Percentiles rank a stretch among this genome's conserved stretches.
phyloP scores from a whole-genome alignment of 2,329 filamentous ascomycete species.

The Diplodia sapinea region DNA sequence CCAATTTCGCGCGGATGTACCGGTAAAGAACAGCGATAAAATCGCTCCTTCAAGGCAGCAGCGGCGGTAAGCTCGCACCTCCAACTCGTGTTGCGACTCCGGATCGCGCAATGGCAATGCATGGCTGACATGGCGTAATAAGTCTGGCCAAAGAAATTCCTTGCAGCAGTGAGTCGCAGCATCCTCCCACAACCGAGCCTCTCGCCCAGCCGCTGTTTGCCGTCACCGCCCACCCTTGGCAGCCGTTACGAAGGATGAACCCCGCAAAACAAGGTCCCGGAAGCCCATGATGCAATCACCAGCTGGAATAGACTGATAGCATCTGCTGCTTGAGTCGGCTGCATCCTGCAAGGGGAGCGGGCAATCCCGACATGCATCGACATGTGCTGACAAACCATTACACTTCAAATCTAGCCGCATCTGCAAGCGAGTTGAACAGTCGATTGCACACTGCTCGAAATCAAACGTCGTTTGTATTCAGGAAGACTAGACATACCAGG shows the following conservation, averaged over 20 bases:
- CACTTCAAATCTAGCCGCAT: no score
- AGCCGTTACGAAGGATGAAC: background rate
- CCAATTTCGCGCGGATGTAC: constrained; percentile 10
- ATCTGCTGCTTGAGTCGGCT: background rate
- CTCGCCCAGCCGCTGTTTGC: constrained; percentile 9
- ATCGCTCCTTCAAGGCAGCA: constrained; percentile 13
- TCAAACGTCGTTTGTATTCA: no score
- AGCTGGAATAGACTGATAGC: no score
- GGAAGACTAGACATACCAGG: background rate
- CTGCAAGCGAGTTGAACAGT: background rate
- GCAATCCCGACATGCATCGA: background rate
- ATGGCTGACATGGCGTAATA: background rate
- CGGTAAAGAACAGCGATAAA: background rate
- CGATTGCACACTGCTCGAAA: background rate
- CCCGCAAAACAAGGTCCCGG: background rate
- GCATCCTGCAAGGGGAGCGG: background rate
- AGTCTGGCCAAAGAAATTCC: background rate
- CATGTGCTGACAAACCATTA: background rate
- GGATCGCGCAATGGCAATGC: background rate
- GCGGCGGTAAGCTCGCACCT: constrained; percentile 2
- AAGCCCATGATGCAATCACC: constrained; percentile 1
- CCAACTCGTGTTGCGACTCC: background rate
- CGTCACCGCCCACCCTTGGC: constrained; percentile 14
- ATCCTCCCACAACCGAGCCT: background rate
- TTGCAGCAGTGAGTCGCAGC: background rate